Evolutionary conservation across 352 stramenopile species (phyloP), one percentile per base, ranked within the genome.

Genomic region (Globisporangium paroecandrum): DNA sequence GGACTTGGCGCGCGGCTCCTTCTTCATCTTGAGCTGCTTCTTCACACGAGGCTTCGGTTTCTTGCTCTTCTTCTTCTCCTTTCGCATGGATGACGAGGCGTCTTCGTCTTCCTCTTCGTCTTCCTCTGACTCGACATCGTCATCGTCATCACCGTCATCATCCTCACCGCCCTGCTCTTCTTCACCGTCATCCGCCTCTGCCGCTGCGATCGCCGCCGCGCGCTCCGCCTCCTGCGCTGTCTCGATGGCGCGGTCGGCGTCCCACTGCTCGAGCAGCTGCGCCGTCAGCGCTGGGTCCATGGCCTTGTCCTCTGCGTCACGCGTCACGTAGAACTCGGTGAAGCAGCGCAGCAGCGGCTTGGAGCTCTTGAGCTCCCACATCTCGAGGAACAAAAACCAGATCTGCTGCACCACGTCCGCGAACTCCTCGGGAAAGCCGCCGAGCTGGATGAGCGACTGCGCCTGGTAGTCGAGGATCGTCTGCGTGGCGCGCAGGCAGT

Each of bases 261-360:
- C 83, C 85, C 85, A 93, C 66, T 93, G 77, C 59, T 90, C 83
- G 55, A 93, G 69, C 64, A 91, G 71, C 24, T 90, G 77, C 24
- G 77, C 73, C 5, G 82, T 89, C 47, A 89, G 62, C 4, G 74
- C 74, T 4, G 75, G 73, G 49, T 93, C 84, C 69, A 89, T 75
- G 8, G 58, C 73, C 58, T 77, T 77, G 58, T 82, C 78, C 12
- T 77, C 75, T 12, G 70, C 60, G 7, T 32, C 27, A 1, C 56
- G 64, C 25, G 57, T 62, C 58, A 90, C 54, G 54, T 82, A 85
- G 62, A 89, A 92, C 70, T 92, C 82, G 32, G 82, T 91, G 69
- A 86, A 93, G 73, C 82, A 91, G 43, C 79, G 78, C 59, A 93
- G 69, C 46, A 93, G 67, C 41, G 85, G 85, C 4, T 73, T 77